A percentile compares a stretch with the other conserved stretches of the same genome.
Conservation (phyloP, 2,329 filamentous ascomycete species). For the Cordyceps militaris region DNA sequence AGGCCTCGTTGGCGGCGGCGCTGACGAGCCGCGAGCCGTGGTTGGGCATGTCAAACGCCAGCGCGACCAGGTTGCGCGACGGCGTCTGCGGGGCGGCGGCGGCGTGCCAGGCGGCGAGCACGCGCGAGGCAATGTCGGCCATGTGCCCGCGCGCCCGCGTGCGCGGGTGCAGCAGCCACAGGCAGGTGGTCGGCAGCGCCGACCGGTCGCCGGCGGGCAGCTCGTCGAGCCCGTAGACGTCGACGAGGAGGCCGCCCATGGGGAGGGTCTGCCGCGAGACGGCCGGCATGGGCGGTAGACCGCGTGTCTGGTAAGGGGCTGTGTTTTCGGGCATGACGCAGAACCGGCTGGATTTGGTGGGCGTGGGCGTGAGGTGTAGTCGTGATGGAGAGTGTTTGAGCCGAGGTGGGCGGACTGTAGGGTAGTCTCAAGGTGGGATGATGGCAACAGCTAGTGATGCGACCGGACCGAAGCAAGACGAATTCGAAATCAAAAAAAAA, state of each 20-base stretch:
- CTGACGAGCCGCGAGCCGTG: slow-evolving; percentile 71
- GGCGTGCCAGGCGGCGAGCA: slow-evolving; percentile 62
- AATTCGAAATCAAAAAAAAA: too few relatives aligned
- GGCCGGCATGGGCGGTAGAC: slow-evolving; percentile 32
- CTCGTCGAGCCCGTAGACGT: slow-evolving; percentile 75
- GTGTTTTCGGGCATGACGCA: not conserved
- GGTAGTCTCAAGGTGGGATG: too few relatives aligned
- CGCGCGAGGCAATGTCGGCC: slow-evolving; percentile 62
- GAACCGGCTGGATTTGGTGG: not conserved
- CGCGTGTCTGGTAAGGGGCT: slow-evolving; percentile 24
- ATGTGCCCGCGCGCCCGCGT: slow-evolving; percentile 65
- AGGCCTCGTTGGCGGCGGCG: slow-evolving; percentile 64
- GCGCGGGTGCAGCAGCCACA: slow-evolving; percentile 90
- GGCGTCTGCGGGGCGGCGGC: slow-evolving; percentile 23
- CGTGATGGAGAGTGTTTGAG: not conserved
- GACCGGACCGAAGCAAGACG: too few relatives aligned
- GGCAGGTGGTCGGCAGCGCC: slow-evolving; percentile 56
- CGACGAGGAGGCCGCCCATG: slow-evolving; percentile 71
- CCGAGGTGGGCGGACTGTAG: not conserved
- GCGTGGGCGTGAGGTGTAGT: not conserved
- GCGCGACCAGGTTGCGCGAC: slow-evolving; percentile 61
- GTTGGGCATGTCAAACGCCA: slow-evolving; percentile 88
- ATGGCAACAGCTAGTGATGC: too few relatives aligned
- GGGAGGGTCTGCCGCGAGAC: slow-evolving; percentile 61
- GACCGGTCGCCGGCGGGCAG: slow-evolving; percentile 39